phyloP scores from a whole-genome alignment of 495 filamentous ascomycete species.

The Polyplosphaeria fusca region DNA sequence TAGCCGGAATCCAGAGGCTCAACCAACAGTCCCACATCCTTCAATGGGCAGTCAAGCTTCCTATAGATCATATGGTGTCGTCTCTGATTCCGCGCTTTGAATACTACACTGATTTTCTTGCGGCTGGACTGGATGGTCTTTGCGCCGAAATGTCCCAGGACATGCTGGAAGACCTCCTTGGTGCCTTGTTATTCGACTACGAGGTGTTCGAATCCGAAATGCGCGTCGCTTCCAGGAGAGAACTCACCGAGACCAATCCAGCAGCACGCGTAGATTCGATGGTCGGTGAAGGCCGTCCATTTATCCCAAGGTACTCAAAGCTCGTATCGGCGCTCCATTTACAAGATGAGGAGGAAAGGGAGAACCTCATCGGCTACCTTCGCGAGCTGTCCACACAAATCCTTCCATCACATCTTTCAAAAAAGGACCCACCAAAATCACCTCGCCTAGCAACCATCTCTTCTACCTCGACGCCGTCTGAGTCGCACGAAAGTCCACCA shows the following conservation, averaged over 20 bases:
- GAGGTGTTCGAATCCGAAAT: not conserved
- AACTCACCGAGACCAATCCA: not conserved
- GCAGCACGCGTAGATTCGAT: too few relatives aligned
- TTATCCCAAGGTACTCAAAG: not conserved
- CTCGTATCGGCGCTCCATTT: not conserved
- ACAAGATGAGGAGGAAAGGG: not conserved
- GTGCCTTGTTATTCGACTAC: slow-evolving; percentile 5
- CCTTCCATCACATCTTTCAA: not conserved
- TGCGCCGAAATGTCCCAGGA: not conserved
- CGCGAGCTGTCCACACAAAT: not conserved
- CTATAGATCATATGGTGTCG: slow-evolving; percentile 9
- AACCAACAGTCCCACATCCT: not conserved
- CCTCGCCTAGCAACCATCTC: not conserved
- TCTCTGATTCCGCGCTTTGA: not conserved
- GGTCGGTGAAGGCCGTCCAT: too few relatives aligned
- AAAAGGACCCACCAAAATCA: not conserved
- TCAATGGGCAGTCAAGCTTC: slow-evolving; percentile 8
- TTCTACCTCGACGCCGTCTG: not conserved
- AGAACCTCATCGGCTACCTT: not conserved
- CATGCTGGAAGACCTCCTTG: not conserved
- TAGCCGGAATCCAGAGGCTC: not conserved
- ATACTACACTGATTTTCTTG: slow-evolving; percentile 7
- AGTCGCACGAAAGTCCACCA: not conserved
- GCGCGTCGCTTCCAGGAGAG: not conserved
- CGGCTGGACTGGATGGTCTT: not conserved